Evolutionary conservation across 371 early-diverging fungal species (phyloP).

Genomic region (Fennellomyces sp.): DNA sequence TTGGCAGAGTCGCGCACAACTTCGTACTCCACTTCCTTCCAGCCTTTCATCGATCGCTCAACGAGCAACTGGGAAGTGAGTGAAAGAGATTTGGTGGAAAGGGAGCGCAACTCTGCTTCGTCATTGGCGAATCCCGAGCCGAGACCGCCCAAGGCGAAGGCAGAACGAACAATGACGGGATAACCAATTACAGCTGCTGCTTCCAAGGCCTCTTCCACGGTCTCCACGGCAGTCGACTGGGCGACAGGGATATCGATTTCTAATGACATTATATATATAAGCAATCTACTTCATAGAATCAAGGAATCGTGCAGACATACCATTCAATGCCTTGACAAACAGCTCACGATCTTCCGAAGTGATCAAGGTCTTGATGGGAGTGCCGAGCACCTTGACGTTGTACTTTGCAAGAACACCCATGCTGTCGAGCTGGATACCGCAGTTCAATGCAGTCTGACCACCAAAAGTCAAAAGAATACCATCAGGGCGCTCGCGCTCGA

Average conservation of each 20-base stretch:
- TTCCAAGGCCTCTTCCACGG: constrained; percentile 79
- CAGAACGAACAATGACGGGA: constrained; percentile 92
- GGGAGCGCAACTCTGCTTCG: constrained; percentile 68
- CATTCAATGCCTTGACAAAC: constrained; percentile 87
- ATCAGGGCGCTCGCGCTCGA: constrained; percentile 90
- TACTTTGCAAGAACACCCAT: constrained; percentile 76
- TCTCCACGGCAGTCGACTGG: constrained; percentile 81
- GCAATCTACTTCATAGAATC: constrained; percentile 36
- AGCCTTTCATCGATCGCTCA: constrained; percentile 95
- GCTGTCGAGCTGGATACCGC: constrained; percentile 85
- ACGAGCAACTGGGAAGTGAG: constrained; percentile 87
- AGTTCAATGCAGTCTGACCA: constrained; percentile 94
- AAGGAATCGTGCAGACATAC: constrained; percentile 46
- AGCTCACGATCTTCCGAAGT: constrained; percentile 94
- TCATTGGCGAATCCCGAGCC: constrained; percentile 91
- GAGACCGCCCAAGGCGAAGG: constrained; percentile 91
- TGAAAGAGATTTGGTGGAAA: constrained; percentile 80
- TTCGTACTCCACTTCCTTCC: constrained; percentile 98
- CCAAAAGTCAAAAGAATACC: constrained; percentile 93
- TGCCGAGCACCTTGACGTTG: constrained; percentile 88
- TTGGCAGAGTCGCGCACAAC: constrained; percentile 92
- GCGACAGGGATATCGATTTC: constrained; percentile 88
- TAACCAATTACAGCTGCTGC: constrained; percentile 88
- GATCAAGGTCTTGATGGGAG: constrained; percentile 87
- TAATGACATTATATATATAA: constrained; percentile 65